phyloP scores from a whole-genome alignment of 495 filamentous ascomycete species.

The Neurospora tetrasperma region DNA sequence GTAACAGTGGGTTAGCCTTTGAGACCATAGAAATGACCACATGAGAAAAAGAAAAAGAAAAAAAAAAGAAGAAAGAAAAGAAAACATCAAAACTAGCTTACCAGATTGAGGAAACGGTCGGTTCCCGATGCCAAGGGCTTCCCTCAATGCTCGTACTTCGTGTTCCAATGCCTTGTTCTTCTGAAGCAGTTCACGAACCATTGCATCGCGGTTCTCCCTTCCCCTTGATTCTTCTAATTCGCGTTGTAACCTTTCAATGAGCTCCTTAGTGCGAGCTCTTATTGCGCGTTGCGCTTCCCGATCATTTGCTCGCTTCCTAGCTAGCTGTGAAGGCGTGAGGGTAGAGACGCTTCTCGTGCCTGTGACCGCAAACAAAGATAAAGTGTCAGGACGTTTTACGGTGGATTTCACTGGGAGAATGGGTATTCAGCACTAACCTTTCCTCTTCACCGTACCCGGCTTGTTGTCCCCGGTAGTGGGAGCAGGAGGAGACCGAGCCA shows the following conservation, averaged over 20 bases:
- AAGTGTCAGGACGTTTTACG: background rate
- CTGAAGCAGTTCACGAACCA: constrained; percentile 23
- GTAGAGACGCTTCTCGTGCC: constrained; percentile 63
- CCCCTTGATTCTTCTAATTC: constrained; percentile 50
- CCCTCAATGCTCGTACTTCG: constrained; percentile 22
- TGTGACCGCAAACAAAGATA: constrained; percentile 7
- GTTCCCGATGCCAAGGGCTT: constrained; percentile 18
- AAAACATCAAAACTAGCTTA: constrained; percentile 9
- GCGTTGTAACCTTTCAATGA: constrained; percentile 67
- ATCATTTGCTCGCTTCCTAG: constrained; percentile 79
- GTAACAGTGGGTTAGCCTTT: constrained; percentile 15
- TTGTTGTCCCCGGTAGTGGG: constrained; percentile 18
- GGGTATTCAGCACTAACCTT: constrained; percentile 17
- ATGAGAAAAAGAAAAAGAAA: too few relatives aligned
- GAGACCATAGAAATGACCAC: constrained; percentile 3
- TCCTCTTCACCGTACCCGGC: constrained; percentile 19
- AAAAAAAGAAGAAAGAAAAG: background rate
- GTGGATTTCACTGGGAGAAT: background rate
- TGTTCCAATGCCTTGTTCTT: constrained; percentile 31
- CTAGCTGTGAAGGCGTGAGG: constrained; percentile 61
- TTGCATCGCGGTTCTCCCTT: constrained; percentile 25
- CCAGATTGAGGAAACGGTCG: constrained; percentile 11
- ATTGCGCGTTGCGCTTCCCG: constrained; percentile 82
- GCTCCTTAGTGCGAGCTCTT: constrained; percentile 67
- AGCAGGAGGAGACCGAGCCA: constrained; percentile 11